Conservation (phyloP, 306 rosid species). For the Coriaria nepalensis region DNA sequence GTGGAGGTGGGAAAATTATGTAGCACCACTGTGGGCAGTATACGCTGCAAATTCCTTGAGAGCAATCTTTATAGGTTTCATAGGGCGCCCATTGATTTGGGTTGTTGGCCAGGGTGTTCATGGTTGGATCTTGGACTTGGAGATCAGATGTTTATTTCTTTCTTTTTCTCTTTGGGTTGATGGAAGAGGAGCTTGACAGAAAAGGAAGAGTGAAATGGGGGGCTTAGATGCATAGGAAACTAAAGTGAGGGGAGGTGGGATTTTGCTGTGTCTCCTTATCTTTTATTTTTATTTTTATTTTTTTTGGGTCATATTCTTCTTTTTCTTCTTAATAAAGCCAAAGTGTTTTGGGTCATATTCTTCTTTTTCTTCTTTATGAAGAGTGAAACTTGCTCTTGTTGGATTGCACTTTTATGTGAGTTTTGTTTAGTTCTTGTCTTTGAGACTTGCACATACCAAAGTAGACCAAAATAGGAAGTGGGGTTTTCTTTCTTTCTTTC, state of each 20-base stretch:
- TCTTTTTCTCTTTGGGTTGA: constrained; percentile 3
- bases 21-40: constrained; percentile 81
- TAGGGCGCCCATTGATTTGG: constrained; percentile 39
- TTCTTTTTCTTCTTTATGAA: background rate
- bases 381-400: too few species aligned
- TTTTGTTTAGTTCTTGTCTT: too few species aligned
- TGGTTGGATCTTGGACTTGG: background rate
- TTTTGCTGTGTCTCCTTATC: constrained; percentile 18
- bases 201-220: constrained; percentile 4
- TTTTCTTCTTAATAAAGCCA: background rate
- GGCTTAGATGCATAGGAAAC: constrained; percentile 33
- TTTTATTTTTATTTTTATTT: constrained; percentile 2
- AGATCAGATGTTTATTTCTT: constrained; percentile 8
- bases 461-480: too few species aligned
- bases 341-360: background rate
- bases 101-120: background rate
- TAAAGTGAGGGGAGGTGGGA: constrained; percentile 28
- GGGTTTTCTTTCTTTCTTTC: background rate
- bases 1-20: constrained; percentile 56
- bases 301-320: background rate
- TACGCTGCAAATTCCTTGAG: constrained; percentile 55
- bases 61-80: constrained; percentile 36
- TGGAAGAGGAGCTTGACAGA: background rate
- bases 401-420: too few species aligned
- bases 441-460: too few species aligned